Evolutionary conservation across 2,329 filamentous ascomycete species (phyloP).

Genomic region (Lanzia echinophila): DNA sequence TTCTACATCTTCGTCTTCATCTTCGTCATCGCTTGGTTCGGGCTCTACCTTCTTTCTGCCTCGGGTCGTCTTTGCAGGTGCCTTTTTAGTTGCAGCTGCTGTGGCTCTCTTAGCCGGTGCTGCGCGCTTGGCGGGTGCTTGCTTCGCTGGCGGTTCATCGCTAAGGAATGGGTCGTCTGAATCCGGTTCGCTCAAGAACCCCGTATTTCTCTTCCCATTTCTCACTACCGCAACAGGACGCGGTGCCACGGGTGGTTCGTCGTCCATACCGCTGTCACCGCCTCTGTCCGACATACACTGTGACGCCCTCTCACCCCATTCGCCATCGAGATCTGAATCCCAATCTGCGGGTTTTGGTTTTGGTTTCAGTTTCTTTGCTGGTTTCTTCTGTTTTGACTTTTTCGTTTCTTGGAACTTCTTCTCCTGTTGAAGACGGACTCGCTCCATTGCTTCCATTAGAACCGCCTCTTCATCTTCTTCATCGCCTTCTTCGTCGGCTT

Average conservation of each 20-base stretch:
- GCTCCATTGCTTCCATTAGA: conserved; percentile 66
- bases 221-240: conserved; percentile 25
- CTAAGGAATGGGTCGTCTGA: conserved; percentile 43
- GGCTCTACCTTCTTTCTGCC: conserved; percentile 36
- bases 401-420: conserved; percentile 60
- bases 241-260: conserved; percentile 32
- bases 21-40: conserved; percentile 35
- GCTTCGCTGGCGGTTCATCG: background rate
- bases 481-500: conserved; percentile 46
- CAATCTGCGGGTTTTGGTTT: conserved; percentile 74
- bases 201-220: background rate
- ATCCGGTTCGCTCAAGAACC: conserved; percentile 34
- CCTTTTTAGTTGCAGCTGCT: conserved; percentile 33
- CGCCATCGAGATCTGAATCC: conserved; percentile 85
- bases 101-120: conserved; percentile 34
- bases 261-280: conserved; percentile 37
- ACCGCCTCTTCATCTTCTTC: conserved; percentile 63
- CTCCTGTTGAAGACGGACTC: conserved; percentile 63
- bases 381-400: conserved; percentile 40
- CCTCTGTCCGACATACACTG: conserved; percentile 15
- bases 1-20: conserved; percentile 42
- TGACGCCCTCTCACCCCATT: conserved; percentile 65
- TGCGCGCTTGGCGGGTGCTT: conserved; percentile 30
- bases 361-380: conserved; percentile 43
- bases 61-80: conserved; percentile 31